These are phyloP conservation scores for Cicer bijugum DNA, from an alignment of 306 rosid species.

Conservation along the genomic window DNA sequence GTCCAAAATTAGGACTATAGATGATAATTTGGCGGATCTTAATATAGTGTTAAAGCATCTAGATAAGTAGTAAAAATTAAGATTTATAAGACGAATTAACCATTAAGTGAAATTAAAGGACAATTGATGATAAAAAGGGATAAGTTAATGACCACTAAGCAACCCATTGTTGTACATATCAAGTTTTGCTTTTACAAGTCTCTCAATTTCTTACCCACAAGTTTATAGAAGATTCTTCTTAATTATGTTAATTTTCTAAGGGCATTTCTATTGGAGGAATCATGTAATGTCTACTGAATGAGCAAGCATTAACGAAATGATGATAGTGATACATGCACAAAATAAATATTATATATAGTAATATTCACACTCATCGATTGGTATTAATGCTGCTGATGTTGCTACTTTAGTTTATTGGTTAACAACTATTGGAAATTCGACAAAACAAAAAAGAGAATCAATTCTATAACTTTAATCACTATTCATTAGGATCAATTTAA, in stretches of 20 bases:
- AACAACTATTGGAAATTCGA: not conserved
- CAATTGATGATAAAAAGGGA: not conserved
- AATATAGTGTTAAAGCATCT: not conserved
- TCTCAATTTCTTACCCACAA: not conserved
- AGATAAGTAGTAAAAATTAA: not conserved
- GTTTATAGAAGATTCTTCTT: slow-evolving; percentile 28
- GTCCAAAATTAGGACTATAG: not conserved
- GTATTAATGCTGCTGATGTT: slow-evolving; percentile 27
- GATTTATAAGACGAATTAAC: not conserved
- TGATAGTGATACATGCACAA: slow-evolving; percentile 24
- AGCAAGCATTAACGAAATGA: slow-evolving; percentile 44
- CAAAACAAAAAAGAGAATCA: no score
- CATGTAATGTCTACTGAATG: slow-evolving; percentile 43
- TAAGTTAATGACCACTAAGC: slow-evolving; percentile 30
- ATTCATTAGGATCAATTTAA: no score
- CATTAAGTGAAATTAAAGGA: not conserved
- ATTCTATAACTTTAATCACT: no score
- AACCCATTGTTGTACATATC: slow-evolving; percentile 20
- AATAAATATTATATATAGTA: not conserved
- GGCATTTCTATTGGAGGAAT: slow-evolving; percentile 38
- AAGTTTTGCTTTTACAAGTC: not conserved
- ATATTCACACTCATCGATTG: not conserved
- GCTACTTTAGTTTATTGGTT: slow-evolving; percentile 33
- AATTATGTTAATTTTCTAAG: not conserved
- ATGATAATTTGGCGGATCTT: not conserved